phyloP scores from a whole-genome alignment of 306 rosid genomes.

The Arachis hypogaea region DNA sequence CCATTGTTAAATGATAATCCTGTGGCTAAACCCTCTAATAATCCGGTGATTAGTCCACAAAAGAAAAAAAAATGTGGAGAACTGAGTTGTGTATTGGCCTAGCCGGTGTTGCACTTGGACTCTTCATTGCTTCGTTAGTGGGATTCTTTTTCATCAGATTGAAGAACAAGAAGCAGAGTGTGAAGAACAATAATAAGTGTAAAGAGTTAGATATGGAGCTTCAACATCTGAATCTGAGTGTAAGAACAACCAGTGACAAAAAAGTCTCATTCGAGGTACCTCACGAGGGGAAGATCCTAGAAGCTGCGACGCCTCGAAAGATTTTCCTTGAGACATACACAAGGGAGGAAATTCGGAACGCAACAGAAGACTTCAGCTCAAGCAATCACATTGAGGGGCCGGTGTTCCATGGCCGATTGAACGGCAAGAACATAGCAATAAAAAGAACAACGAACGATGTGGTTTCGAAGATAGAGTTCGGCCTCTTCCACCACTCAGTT shows the following conservation, averaged over 20 bases:
- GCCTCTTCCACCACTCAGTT: constrained; percentile 56
- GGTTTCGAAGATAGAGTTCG: constrained; percentile 57
- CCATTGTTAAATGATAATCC: constrained; percentile 56
- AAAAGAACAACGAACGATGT: constrained; percentile 48
- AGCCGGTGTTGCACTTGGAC: constrained; percentile 52
- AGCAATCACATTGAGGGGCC: constrained; percentile 81
- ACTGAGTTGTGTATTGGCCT: constrained; percentile 54
- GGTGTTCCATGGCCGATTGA: constrained; percentile 77
- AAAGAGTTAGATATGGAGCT: constrained; percentile 74
- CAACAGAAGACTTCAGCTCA: constrained; percentile 78
- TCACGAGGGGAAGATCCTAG: constrained; percentile 47
- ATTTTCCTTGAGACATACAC: constrained; percentile 58
- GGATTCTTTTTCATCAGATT: constrained; percentile 51
- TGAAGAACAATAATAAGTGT: constrained; percentile 30
- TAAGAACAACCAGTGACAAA: constrained; percentile 80
- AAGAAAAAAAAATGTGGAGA: constrained; percentile 61
- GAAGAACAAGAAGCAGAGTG: constrained; percentile 55
- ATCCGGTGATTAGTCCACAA: constrained; percentile 47
- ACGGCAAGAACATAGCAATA: constrained; percentile 78
- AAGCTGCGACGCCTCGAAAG: constrained; percentile 48
- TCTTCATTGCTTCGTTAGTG: constrained; percentile 56
- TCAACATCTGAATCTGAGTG: constrained; percentile 78
- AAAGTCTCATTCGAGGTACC: constrained; percentile 83
- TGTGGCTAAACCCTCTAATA: constrained; percentile 48
- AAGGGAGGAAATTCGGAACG: constrained; percentile 66